These are phyloP conservation scores for Aspergillus texensis DNA, from an alignment of 2,329 filamentous ascomycete species.

Conservation along the genomic window DNA sequence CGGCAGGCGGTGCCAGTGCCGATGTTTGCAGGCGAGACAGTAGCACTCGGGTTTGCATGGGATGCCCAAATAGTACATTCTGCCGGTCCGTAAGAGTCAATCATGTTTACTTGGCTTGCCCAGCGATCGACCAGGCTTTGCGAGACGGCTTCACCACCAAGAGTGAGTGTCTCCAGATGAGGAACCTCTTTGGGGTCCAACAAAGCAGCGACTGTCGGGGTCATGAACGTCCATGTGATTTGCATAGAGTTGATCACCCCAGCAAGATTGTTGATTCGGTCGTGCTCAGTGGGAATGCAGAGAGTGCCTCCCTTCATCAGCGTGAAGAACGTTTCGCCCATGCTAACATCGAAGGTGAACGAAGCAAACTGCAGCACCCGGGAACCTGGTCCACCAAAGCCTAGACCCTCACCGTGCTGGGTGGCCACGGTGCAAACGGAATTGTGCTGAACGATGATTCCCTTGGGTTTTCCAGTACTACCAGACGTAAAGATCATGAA, in stretches of 20 bases:
- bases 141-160: conserved; percentile 21
- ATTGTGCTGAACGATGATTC: conserved; percentile 60
- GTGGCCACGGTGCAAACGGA: conserved; percentile 53
- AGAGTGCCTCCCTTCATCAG: conserved; percentile 57
- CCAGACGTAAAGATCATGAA: conserved; percentile 60
- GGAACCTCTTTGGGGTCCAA: conserved; percentile 42
- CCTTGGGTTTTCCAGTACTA: conserved; percentile 54
- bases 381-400: neutral
- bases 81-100: conserved; percentile 8
- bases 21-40: conserved; percentile 21
- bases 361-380: conserved; percentile 59
- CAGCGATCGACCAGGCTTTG: neutral
- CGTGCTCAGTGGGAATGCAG: conserved; percentile 52
- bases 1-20: conserved; percentile 37
- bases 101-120: neutral
- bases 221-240: conserved; percentile 57
- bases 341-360: conserved; percentile 52
- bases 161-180: conserved; percentile 35
- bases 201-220: conserved; percentile 54
- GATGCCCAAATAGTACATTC: conserved; percentile 24
- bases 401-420: conserved; percentile 43
- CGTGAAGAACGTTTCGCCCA: conserved; percentile 54
- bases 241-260: conserved; percentile 51
- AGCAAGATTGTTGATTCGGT: conserved; percentile 48
- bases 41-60: neutral